phyloP scores from a whole-genome alignment of 179 eudicot species.

The Carnegiea gigantea region DNA sequence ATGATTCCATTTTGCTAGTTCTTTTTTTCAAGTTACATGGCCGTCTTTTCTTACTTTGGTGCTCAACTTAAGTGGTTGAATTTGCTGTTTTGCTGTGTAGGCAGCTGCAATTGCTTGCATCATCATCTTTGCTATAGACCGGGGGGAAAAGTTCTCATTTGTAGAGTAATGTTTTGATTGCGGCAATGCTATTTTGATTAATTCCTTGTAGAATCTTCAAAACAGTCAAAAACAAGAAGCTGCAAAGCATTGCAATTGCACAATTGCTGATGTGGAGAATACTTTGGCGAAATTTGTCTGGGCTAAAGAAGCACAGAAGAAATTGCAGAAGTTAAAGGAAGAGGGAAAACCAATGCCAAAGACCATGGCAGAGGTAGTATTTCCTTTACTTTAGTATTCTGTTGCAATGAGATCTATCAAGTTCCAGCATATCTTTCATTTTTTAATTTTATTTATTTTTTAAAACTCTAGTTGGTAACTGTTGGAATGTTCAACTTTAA shows the following conservation, averaged over 20 bases:
- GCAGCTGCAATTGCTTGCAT: neutral
- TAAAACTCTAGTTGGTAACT: neutral
- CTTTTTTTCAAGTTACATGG: too few species aligned
- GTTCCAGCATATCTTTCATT: neutral
- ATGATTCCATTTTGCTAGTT: too few species aligned
- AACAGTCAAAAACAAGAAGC: conserved; percentile 80
- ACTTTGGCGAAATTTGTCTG: conserved; percentile 72
- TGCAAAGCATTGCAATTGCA: conserved; percentile 82
- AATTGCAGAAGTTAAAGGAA: conserved; percentile 68
- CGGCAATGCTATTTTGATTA: conserved; percentile 16
- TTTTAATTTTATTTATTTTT: neutral
- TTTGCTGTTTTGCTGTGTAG: neutral
- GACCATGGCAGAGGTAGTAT: conserved; percentile 69
- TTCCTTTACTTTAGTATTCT: neutral
- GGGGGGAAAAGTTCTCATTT: conserved; percentile 1
- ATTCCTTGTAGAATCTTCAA: conserved; percentile 48
- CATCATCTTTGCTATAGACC: neutral
- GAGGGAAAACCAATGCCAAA: conserved; percentile 93
- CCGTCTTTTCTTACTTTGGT: neutral
- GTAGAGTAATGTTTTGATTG: conserved; percentile 15
- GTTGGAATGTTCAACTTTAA: neutral
- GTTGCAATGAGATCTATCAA: neutral
- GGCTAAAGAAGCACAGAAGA: conserved; percentile 85
- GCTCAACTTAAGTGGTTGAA: too few species aligned
- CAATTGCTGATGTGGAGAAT: conserved; percentile 70